Base-by-base conservation (phyloP, 345 rosid species). In the Eutrema japonicum region DNA sequence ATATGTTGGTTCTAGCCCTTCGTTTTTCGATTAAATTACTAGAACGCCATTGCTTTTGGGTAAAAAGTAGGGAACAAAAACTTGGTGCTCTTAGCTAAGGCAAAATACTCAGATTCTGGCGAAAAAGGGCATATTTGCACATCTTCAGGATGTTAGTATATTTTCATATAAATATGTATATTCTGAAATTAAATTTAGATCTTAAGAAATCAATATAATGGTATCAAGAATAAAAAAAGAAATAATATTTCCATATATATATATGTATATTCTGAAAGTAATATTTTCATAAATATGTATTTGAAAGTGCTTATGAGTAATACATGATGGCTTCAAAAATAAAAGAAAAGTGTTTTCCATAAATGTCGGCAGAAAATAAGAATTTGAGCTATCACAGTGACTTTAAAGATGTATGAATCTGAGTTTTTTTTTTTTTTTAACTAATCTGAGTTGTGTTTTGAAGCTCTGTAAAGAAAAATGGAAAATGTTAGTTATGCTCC, bases 401-500 rank as follows among this genome's bases (percentile, higher is more conserved):
- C 37, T 65, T 41, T 18, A 68, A 59, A 60, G 49, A 51, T 68
- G 48, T 51, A 43, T 50, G 74, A 75, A 12, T 35, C 61, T 56
- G 41, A 56, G 61, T 32, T 54, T 18, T 32, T 13, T 33, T 33
- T 54, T n/a, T 7, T 56, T 35, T 32, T 5, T 42, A 26, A 58
- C 14, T 58, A 38, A 18, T n/a, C 7, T 35, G 68, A 68, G 74
- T 45, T 69, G 79, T 62, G 79, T 62, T 75, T 53, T 36, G 57
- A 69, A 68, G 64, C 10, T 76, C 65, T 69, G 70, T 63, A 63
- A 69, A 70, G 59, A 69, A 68, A 74, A 6, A 65, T 33, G 9
- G 51, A 56, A 65, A 73, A 10, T 55, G 59, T 4, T 7, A 30
- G 70, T 69, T 37, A 30, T 62, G 65, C 14, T 38, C 16, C 64